These are phyloP conservation scores for Drechmeria coniospora DNA, from an alignment of 2,329 filamentous ascomycete genomes.

Conservation along the genomic window DNA sequence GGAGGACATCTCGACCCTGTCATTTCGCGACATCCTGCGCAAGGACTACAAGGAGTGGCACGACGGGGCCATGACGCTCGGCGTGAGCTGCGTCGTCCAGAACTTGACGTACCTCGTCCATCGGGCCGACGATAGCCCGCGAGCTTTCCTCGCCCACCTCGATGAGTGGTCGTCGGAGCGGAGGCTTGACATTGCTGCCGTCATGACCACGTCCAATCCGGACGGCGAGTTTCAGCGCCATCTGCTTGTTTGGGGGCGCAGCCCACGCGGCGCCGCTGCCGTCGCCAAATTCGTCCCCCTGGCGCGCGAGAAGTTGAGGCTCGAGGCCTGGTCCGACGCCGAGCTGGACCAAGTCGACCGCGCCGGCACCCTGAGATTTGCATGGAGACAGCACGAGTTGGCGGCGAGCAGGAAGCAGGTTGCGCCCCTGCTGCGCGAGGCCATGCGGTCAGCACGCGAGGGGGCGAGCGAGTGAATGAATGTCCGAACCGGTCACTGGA, in stretches of 20 bases:
- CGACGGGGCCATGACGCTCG: constrained; percentile 39
- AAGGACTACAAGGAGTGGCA: constrained; percentile 80
- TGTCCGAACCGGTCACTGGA: too few relatives aligned
- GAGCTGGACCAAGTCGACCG: constrained; percentile 20
- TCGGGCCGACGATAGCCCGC: constrained; percentile 30
- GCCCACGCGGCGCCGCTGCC: constrained; percentile 29
- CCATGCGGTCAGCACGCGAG: too few relatives aligned
- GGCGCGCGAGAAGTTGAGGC: constrained; percentile 31
- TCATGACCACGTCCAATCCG: constrained; percentile 54
- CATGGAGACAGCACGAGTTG: constrained; percentile 52
- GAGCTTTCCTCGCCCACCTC: constrained; percentile 32
- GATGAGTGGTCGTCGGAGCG: constrained; percentile 38
- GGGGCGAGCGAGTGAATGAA: too few relatives aligned
- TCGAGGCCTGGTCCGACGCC: constrained; percentile 39
- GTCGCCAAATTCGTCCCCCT: constrained; percentile 37
- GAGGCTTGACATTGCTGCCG: constrained; percentile 42
- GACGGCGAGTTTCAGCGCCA: constrained; percentile 46
- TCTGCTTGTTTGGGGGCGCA: constrained; percentile 50
- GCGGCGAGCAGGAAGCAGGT: constrained; percentile 54
- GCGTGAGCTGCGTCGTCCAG: constrained; percentile 52
- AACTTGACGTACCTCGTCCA: constrained; percentile 42
- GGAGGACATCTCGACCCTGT: constrained; percentile 45
- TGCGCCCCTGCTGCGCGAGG: constrained; percentile 47
- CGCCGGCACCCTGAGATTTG: constrained; percentile 31
- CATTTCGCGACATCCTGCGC: constrained; percentile 51